These are phyloP conservation scores for Dissophora globulifera DNA, from an alignment of 192 early-diverging fungal species.

Conservation along the genomic window DNA sequence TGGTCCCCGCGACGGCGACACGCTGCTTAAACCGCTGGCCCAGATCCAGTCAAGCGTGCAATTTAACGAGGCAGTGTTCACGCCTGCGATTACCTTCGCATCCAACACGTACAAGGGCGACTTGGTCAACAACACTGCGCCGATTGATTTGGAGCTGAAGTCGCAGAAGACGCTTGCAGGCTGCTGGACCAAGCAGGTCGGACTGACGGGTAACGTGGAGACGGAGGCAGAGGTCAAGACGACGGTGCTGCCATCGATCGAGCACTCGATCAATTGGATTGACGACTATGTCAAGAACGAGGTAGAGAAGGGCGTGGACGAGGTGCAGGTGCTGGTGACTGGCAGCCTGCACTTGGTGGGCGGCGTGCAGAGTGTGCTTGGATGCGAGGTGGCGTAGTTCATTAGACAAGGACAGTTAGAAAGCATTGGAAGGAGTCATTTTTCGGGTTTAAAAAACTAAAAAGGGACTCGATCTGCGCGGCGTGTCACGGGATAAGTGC, in stretches of 20 bases:
- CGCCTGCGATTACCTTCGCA: constrained; percentile 72
- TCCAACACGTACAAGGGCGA: constrained; percentile 62
- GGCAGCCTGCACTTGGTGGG: constrained; percentile 96
- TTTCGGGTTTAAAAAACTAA: no score
- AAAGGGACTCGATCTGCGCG: no score
- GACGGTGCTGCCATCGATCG: constrained; percentile 65
- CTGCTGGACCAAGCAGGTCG: constrained; percentile 59
- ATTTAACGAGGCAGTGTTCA: constrained; percentile 82
- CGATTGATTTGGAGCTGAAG: constrained; percentile 64
- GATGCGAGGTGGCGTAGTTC: constrained; percentile 63
- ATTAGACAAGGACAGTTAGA: no score
- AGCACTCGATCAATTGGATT: constrained; percentile 73
- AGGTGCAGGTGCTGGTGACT: constrained; percentile 81
- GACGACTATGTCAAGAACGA: constrained; percentile 32
- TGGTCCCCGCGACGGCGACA: constrained; percentile 71
- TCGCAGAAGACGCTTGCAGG: constrained; percentile 71
- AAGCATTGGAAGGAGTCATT: no score
- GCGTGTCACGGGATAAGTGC: no score
- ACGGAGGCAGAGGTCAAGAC: constrained; percentile 8
- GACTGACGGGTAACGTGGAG: constrained; percentile 6
- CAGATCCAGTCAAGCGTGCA: constrained; percentile 48
- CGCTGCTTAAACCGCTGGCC: constrained; percentile 76
- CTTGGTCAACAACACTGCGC: constrained; percentile 76
- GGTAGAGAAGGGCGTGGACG: constrained; percentile 12
- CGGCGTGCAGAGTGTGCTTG: constrained; percentile 78